phyloP scores from a whole-genome alignment of 1,284 basidiomycete genomes.

The Sutorius eximius region DNA sequence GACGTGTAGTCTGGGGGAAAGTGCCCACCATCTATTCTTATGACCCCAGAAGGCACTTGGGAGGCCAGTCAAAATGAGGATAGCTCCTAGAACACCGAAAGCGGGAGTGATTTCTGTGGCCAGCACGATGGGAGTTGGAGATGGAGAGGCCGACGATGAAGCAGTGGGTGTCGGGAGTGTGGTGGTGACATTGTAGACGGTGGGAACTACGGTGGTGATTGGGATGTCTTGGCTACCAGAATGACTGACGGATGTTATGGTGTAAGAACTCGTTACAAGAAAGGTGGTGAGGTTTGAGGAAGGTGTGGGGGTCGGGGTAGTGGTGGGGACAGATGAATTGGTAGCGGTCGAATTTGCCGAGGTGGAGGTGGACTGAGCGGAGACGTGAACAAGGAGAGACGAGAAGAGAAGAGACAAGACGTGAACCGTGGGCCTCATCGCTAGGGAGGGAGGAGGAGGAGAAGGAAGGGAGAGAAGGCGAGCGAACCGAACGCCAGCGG shows the following conservation, averaged over 20 bases:
- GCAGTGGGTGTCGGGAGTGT: conserved; percentile 40
- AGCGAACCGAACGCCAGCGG: not conserved
- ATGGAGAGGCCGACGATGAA: conserved; percentile 47
- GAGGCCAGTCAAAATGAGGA: conserved; percentile 87
- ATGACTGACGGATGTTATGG: conserved; percentile 48
- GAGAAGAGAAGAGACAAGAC: conserved; percentile 25
- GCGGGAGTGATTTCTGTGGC: conserved; percentile 82
- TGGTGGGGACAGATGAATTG: conserved; percentile 5
- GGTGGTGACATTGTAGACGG: conserved; percentile 61
- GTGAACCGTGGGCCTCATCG: conserved; percentile 18
- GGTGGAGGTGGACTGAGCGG: conserved; percentile 26
- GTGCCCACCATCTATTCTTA: conserved; percentile 82
- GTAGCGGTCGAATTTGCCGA: conserved; percentile 11
- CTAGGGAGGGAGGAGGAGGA: not conserved
- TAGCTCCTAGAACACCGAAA: conserved; percentile 85
- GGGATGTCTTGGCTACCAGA: conserved; percentile 49
- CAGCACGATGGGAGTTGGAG: conserved; percentile 57
- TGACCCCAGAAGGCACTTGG: conserved; percentile 90
- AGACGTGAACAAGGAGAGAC: conserved; percentile 23
- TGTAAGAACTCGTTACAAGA: conserved; percentile 48
- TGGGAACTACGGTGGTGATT: conserved; percentile 54
- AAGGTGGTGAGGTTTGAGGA: conserved; percentile 44
- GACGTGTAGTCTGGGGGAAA: conserved; percentile 13
- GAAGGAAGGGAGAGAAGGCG: not conserved
- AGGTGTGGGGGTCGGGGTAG: conserved; percentile 1